Conservation (phyloP, 2,329 filamentous ascomycete species). For the Chaetomiaceae sp. region DNA sequence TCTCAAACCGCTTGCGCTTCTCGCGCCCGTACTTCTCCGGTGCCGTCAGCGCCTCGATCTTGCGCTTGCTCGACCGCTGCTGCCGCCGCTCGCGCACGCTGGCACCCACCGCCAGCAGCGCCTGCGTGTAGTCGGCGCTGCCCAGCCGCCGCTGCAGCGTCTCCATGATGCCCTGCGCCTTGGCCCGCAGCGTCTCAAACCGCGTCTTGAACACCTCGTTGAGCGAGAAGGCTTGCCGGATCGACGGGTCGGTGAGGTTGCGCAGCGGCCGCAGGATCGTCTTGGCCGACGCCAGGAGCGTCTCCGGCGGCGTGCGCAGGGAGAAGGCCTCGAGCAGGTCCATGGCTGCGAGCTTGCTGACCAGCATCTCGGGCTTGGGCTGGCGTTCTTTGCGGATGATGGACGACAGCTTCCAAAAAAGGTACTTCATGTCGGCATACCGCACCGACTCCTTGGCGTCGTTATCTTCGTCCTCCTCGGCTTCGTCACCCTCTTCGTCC, state of each 20-base stretch:
- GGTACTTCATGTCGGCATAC: conserved; percentile 55
- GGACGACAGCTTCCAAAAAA: conserved; percentile 71
- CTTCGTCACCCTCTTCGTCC: conserved; percentile 35
- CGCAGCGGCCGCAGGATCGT: conserved; percentile 58
- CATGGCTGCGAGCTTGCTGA: conserved; percentile 70
- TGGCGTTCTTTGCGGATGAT: conserved; percentile 71
- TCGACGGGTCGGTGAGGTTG: conserved; percentile 75
- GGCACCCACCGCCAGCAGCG: conserved; percentile 66
- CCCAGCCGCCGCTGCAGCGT: conserved; percentile 80
- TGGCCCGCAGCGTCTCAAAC: conserved; percentile 64
- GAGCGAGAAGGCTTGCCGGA: conserved; percentile 63
- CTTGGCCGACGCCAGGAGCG: conserved; percentile 58
- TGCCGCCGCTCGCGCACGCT: conserved; percentile 66
- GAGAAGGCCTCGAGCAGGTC: conserved; percentile 66
- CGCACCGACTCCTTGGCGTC: conserved; percentile 37
- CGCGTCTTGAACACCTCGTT: conserved; percentile 63
- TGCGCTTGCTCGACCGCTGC: conserved; percentile 73
- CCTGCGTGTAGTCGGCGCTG: conserved; percentile 68
- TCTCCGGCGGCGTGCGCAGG: conserved; percentile 50
- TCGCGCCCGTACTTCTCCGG: conserved; percentile 72
- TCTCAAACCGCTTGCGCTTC: conserved; percentile 78
- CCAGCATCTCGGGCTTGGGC: conserved; percentile 56
- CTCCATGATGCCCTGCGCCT: conserved; percentile 72
- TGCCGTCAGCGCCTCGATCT: conserved; percentile 76
- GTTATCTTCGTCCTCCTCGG: conserved; percentile 40